Percentiles rank a stretch among this genome's conserved stretches.
phyloP scores from a whole-genome alignment of 2,329 filamentous ascomycete genomes.

The Penicillium oxalicum region DNA sequence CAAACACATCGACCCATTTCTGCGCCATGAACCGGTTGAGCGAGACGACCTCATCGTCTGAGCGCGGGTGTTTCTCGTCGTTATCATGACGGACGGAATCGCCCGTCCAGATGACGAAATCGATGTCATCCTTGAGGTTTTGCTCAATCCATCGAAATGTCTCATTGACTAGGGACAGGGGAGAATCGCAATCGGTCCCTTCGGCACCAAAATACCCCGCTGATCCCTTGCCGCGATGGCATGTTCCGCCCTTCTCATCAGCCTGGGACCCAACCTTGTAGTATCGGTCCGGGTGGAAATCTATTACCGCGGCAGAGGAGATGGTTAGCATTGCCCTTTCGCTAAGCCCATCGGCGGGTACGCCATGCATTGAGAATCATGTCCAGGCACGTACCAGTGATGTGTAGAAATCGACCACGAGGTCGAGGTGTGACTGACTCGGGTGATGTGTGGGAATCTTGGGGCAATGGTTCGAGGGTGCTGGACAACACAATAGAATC shows the following conservation, averaged over 20 bases:
- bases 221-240: constrained; percentile 70
- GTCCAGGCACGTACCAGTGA: constrained; percentile 25
- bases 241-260: constrained; percentile 52
- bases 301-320: constrained; percentile 42
- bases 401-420: constrained; percentile 33
- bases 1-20: constrained; percentile 71
- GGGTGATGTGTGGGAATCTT: background rate
- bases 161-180: constrained; percentile 71
- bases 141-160: constrained; percentile 84
- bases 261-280: constrained; percentile 76
- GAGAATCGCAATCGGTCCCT: constrained; percentile 82
- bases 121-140: constrained; percentile 69
- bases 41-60: constrained; percentile 64
- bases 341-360: background rate
- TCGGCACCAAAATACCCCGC: constrained; percentile 81
- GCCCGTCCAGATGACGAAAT: constrained; percentile 91
- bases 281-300: constrained; percentile 85
- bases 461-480: constrained; percentile 1
- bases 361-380: background rate
- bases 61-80: constrained; percentile 73
- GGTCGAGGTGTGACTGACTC: constrained; percentile 14
- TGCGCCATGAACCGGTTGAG: constrained; percentile 70
- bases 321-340: background rate
- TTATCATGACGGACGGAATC: constrained; percentile 87
- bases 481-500: background rate